Base-by-base conservation (phyloP, 805 yeast species). In the Ogataea nitratoaversa region DNA sequence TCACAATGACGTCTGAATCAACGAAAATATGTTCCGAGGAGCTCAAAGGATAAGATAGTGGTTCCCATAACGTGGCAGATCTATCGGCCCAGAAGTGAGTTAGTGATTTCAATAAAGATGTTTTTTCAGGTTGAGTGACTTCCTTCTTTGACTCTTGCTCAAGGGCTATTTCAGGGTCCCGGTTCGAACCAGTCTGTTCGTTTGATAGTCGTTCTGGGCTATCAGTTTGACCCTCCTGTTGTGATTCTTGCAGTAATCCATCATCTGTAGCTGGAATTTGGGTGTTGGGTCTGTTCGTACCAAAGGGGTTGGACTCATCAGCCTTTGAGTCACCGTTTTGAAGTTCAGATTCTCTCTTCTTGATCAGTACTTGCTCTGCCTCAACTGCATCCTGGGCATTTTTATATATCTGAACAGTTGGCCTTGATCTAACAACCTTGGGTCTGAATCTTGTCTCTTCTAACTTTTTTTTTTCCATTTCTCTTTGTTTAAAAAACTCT, bases 61-160 rank as follows among this genome's bases (percentile, higher is more conserved):
- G 95, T 49, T 86, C 89, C 98, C 98, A 95, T 17, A 93, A 71
- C 2, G 95, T 83, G 0, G 97, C 93, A 1, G 98, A 86, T 53
- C 99, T 69, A 63, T 93, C 98, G 1, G 97, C 97, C 98, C 98
- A 93, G 62, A 93, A 93, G 52, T 82, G 87, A 0, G 95, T 78
- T 41, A 95, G 67, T 0, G 95, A 79, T 52, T 85, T 87, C 66
- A 93, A 75, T 27, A 93, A 62, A 1, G 96, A 82, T 18, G 81
- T 76, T 49, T 78, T 77, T 54, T 90, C 97, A 6, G 81, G 74
- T 44, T 67, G 76, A 2, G 66, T 62, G 3, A 58, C 49, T 30
- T 55, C 65, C 36, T 35, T 45, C 49, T 32, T 42, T 20, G 28
- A 24, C 22, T 37, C 41, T 24, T 32, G 38, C 29, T 42, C 47